These are phyloP conservation scores for Verbena officinalis DNA, from an alignment of 257 asterid genomes.

Conservation along the genomic window DNA sequence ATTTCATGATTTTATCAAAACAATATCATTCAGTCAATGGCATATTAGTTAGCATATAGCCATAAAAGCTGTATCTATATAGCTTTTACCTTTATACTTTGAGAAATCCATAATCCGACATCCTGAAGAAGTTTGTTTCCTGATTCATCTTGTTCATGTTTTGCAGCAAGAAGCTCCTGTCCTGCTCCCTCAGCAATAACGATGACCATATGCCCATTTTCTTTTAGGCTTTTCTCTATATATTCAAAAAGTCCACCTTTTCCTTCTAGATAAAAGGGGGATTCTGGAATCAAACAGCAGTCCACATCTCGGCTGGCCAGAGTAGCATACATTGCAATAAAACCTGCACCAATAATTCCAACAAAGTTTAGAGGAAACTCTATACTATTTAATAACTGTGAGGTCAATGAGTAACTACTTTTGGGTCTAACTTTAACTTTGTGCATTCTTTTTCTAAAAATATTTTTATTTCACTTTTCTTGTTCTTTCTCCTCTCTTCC, in stretches of 20 bases:
- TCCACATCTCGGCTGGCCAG: constrained; percentile 96
- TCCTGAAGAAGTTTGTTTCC: constrained; percentile 90
- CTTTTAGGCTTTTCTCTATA: constrained; percentile 70
- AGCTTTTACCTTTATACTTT: constrained; percentile 65
- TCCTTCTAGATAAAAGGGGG: constrained; percentile 90
- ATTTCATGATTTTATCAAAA: too few relatives aligned
- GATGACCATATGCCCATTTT: constrained; percentile 89
- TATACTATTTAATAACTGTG: too few relatives aligned
- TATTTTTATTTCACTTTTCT: too few relatives aligned
- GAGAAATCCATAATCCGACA: constrained; percentile 89
- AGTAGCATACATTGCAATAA: constrained; percentile 95
- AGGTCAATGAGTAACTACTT: too few relatives aligned
- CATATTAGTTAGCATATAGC: constrained; percentile 22
- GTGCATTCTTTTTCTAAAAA: too few relatives aligned
- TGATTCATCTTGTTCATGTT: constrained; percentile 76
- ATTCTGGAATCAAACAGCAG: constrained; percentile 93
- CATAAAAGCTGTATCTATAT: constrained; percentile 10
- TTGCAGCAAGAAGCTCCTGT: constrained; percentile 70
- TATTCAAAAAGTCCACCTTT: constrained; percentile 78
- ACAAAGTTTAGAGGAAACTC: neutral
- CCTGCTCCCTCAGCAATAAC: constrained; percentile 97
- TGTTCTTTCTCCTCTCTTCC: too few relatives aligned
- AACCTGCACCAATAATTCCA: constrained; percentile 54
- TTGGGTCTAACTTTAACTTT: too few relatives aligned
- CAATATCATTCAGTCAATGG: neutral